Base-by-base conservation (phyloP, 805 yeast species). In the Ogataea pignaliae region DNA sequence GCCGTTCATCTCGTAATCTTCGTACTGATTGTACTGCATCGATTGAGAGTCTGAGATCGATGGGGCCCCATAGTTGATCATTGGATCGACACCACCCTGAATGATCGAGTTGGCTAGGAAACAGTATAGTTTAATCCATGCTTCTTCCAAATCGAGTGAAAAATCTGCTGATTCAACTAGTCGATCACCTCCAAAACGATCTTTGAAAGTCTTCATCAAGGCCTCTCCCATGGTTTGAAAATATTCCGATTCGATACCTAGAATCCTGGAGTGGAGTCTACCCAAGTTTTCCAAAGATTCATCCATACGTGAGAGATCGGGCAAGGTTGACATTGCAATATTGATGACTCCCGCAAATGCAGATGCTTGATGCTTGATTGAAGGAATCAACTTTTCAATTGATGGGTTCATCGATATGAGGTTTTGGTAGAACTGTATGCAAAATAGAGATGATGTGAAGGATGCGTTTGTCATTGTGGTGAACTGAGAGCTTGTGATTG, bases 271-370 rank as follows among this genome's bases (percentile, higher is more conserved):
- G 61, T 88, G 95, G 41, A 87, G 69, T 57, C 84, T 85, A 2
- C 90, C 95, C 51, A 87, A 64, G 38, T 76, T 75, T 36, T 67
- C 68, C 40, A 88, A 64, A 44, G 81, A 81, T 21, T 73, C 83
- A 54, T 83, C 82, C 52, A 86, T 64, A 7, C 64, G 61, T 3
- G 72, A 57, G 41, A 86, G 67, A 50, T 81, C 72, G 42, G 84
- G 89, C 41, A 87, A 66, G 51, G 79, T 79, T 28, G 74, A 64
- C 46, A 87, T 78, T 2, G 90, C 85, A 36, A 79, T 72, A 28
- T 85, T 76, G 53, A 88, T 61, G 15, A 87, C 87, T 5, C 90
- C 89, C 0, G 91, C 88, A 68, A 87, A 83, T 8, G 90, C 76
- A 13, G 79, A 76, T 1, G 93, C 88, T 64, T 88, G 95, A 58